phyloP scores from a whole-genome alignment of 2,329 filamentous ascomycete genomes.

The Pezicula carpinea region DNA sequence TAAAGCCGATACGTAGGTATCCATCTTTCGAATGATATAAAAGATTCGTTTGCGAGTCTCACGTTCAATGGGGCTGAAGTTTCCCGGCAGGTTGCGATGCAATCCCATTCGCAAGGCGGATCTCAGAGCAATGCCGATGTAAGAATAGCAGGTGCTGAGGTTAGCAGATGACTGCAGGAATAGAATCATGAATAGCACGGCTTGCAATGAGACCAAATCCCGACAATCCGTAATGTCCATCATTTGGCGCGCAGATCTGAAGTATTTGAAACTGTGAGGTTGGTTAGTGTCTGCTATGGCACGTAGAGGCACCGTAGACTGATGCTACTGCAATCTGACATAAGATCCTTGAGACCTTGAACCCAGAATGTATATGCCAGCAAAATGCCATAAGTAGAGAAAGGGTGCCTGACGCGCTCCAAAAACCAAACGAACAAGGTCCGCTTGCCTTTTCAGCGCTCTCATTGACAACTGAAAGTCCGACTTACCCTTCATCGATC shows the following conservation, averaged over 20 bases:
- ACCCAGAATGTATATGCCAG: too few species aligned
- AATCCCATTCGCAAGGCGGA: slow-evolving; percentile 74
- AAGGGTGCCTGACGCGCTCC: too few species aligned
- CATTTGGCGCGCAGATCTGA: slow-evolving; percentile 61
- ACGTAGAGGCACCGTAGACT: too few species aligned
- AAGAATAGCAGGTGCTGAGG: slow-evolving; percentile 74
- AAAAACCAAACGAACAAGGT: not conserved
- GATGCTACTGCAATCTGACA: too few species aligned
- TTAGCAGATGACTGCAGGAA: slow-evolving; percentile 78
- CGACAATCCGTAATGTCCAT: slow-evolving; percentile 66
- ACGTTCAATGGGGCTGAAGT: slow-evolving; percentile 57
- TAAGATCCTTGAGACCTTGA: too few species aligned
- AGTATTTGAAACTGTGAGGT: slow-evolving; percentile 63
- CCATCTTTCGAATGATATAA: slow-evolving; percentile 65
- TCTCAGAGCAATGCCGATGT: slow-evolving; percentile 72
- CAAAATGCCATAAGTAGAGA: slow-evolving; percentile 12
- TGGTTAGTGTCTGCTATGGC: slow-evolving; percentile 5
- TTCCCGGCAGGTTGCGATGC: slow-evolving; percentile 64
- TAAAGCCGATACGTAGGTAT: slow-evolving; percentile 64
- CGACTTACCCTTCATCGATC: slow-evolving; percentile 51
- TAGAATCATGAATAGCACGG: slow-evolving; percentile 73
- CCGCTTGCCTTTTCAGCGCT: slow-evolving; percentile 19
- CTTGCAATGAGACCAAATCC: slow-evolving; percentile 69
- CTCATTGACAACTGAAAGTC: slow-evolving; percentile 1
- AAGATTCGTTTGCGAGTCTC: slow-evolving; percentile 62